A percentile compares a stretch with the other conserved stretches of the same genome.
Conservation (phyloP, 176 grass and related monocot species). For the Avena atlantica region DNA sequence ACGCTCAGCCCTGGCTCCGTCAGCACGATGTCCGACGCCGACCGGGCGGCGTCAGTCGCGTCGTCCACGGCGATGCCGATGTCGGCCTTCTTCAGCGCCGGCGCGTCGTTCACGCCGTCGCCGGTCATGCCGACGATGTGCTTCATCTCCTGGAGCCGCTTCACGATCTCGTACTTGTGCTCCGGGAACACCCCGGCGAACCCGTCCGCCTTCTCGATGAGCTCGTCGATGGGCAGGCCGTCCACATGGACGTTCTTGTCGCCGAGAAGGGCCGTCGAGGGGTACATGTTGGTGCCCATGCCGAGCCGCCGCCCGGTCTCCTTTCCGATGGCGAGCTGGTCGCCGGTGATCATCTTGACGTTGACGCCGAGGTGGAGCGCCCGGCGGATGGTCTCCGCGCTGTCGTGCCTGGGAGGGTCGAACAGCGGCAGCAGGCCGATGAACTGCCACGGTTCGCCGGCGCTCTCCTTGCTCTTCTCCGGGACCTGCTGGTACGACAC, state of each 20-base stretch:
- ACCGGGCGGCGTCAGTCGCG: slow-evolving; percentile 87
- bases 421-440: slow-evolving; percentile 84
- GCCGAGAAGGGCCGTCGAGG: slow-evolving; percentile 75
- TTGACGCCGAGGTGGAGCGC: slow-evolving; percentile 83
- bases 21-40: slow-evolving; percentile 93
- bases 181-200: slow-evolving; percentile 95
- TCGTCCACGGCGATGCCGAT: slow-evolving; percentile 94
- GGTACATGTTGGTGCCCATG: slow-evolving; percentile 99
- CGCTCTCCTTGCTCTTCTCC: slow-evolving; percentile 74
- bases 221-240: slow-evolving; percentile 81
- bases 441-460: slow-evolving; percentile 80
- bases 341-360: slow-evolving; percentile 99
- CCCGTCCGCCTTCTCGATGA: slow-evolving; percentile 93
- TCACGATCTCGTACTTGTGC: slow-evolving; percentile 99
- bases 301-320: slow-evolving; percentile 83
- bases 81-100: slow-evolving; percentile 95
- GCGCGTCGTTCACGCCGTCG: slow-evolving; percentile 91
- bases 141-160: slow-evolving; percentile 76
- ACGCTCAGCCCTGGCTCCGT: slow-evolving; percentile 92
- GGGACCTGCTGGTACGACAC: slow-evolving; percentile 82
- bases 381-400: slow-evolving; percentile 86
- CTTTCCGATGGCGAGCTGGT: slow-evolving; percentile 95
- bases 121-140: slow-evolving; percentile 97
- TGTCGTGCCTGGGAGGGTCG: slow-evolving; percentile 90
- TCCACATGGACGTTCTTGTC: slow-evolving; percentile 67